Evolutionary conservation across 2,329 filamentous ascomycete genomes (phyloP).

Genomic region (Cadophora gregata): DNA sequence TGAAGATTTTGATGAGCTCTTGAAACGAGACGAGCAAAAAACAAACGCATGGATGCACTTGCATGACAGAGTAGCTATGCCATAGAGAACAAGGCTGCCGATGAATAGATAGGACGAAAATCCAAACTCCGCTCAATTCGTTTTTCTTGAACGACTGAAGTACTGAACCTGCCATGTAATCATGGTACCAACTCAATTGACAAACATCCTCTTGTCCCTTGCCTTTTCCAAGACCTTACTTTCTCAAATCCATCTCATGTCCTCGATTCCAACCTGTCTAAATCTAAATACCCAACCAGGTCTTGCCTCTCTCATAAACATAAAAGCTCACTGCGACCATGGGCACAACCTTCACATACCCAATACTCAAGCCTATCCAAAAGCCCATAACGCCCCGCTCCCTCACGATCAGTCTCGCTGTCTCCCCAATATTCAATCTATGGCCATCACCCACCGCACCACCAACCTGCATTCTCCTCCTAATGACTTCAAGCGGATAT

Average conservation of each 20-base stretch:
- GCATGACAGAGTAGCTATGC: neutral
- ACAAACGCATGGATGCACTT: neutral
- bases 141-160: neutral
- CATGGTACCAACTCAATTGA: neutral
- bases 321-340: slow-evolving; percentile 78
- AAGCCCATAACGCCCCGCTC: slow-evolving; percentile 83
- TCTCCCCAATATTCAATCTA: slow-evolving; percentile 78
- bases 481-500: slow-evolving; percentile 92
- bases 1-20: neutral
- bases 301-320: slow-evolving; percentile 69
- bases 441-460: slow-evolving; percentile 92
- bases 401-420: slow-evolving; percentile 72
- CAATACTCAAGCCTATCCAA: slow-evolving; percentile 91
- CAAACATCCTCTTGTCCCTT: neutral
- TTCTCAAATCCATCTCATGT: neutral
- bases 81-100: neutral
- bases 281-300: slow-evolving; percentile 66
- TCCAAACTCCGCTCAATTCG: neutral
- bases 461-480: slow-evolving; percentile 93
- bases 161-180: neutral
- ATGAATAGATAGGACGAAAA: neutral
- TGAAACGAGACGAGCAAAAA: neutral
- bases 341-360: slow-evolving; percentile 92
- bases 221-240: neutral
- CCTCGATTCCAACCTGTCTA: neutral